phyloP scores from a whole-genome alignment of 1,284 basidiomycete species.

The Ustilago loliicola region DNA sequence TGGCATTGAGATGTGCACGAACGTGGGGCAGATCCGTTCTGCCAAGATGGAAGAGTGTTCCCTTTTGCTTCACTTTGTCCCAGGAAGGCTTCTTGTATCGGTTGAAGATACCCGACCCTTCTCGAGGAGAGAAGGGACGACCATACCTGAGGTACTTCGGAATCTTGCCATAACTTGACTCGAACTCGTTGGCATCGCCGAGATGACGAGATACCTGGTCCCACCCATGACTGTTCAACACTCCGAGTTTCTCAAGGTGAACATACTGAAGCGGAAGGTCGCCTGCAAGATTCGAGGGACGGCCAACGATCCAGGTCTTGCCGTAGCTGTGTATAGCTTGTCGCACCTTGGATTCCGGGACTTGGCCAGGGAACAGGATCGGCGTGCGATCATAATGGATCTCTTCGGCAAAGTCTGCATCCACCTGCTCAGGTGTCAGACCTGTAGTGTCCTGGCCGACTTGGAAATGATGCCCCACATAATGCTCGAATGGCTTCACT shows the following conservation, averaged over 20 bases:
- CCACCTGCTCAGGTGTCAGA: not conserved
- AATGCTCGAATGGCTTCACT: not conserved
- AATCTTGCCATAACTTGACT: not conserved
- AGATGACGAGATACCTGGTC: not conserved
- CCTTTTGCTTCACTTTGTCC: not conserved
- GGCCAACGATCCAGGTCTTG: not conserved
- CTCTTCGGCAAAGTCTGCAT: not conserved
- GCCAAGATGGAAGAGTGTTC: no score
- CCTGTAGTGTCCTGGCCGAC: no score
- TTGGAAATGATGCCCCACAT: not conserved
- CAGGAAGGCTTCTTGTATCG: not conserved
- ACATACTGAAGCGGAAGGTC: no score
- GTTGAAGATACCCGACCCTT: not conserved
- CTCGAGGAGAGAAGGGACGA: not conserved
- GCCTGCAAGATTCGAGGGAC: not conserved
- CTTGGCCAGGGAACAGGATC: not conserved
- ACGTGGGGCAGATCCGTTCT: not conserved
- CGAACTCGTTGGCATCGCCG: not conserved
- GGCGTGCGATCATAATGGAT: not conserved
- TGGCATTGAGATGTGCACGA: not conserved
- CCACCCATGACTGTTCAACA: not conserved
- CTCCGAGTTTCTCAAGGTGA: not conserved
- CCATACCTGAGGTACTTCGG: conserved; percentile 10
- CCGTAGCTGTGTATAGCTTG: not conserved
- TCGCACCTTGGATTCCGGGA: not conserved